These are phyloP conservation scores for Monosporozyma yasuniensis DNA, from an alignment of 805 yeast species.

Conservation along the genomic window DNA sequence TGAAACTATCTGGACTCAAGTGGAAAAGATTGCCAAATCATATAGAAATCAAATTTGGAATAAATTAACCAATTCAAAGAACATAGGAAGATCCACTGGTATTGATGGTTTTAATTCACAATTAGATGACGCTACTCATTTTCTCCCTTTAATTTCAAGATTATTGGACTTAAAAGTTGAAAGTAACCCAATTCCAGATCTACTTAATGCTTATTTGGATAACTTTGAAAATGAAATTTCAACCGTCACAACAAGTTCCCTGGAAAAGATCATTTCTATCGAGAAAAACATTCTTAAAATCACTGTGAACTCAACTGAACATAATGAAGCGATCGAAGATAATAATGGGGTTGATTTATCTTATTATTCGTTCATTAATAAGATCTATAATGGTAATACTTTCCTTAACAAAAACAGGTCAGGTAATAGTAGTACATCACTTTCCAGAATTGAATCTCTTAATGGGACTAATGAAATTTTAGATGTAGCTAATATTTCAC, in stretches of 20 bases:
- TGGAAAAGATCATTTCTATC: conserved; percentile 33
- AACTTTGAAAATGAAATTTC: conserved; percentile 33
- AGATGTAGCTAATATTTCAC: not conserved
- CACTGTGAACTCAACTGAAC: conserved; percentile 8
- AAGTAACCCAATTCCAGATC: conserved; percentile 56
- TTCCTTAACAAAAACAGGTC: not conserved
- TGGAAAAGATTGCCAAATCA: conserved; percentile 42
- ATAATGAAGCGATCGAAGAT: conserved; percentile 8
- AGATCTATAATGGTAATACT: conserved; percentile 4
- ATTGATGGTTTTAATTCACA: not conserved
- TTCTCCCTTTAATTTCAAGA: conserved; percentile 41
- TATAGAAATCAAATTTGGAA: conserved; percentile 51
- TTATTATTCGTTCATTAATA: conserved; percentile 25
- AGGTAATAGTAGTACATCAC: not conserved
- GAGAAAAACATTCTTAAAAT: conserved; percentile 33
- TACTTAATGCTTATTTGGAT: conserved; percentile 46
- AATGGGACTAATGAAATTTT: not conserved
- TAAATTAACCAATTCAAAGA: conserved; percentile 28
- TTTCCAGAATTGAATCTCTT: not conserved
- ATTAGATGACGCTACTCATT: conserved; percentile 7
- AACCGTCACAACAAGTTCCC: conserved; percentile 35
- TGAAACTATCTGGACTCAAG: conserved; percentile 47
- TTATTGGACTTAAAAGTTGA: conserved; percentile 53
- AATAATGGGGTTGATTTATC: conserved; percentile 28
- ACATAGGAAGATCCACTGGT: conserved; percentile 1